Evolutionary conservation across 345 rosid species (phyloP).

Genomic region (Acer yangbiense): DNA sequence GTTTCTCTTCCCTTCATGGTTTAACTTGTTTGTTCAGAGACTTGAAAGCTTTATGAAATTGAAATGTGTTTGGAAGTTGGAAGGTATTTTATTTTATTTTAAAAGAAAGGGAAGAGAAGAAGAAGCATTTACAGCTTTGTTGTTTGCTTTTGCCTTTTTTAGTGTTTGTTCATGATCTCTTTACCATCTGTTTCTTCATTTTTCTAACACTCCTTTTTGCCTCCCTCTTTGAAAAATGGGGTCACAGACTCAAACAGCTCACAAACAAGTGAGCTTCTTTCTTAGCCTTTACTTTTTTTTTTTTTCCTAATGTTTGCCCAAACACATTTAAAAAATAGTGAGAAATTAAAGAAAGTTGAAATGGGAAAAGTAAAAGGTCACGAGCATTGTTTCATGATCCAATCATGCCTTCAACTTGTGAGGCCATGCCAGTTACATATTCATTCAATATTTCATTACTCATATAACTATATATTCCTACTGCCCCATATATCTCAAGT

Average conservation of each 20-base stretch:
- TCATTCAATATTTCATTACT: not conserved
- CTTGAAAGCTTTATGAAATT: constrained; percentile 23
- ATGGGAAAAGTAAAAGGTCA: constrained; percentile 39
- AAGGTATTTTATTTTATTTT: constrained; percentile 22
- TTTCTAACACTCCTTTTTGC: constrained; percentile 30
- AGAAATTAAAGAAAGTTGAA: not conserved
- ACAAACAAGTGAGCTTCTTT: constrained; percentile 28
- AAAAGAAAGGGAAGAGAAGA: constrained; percentile 25
- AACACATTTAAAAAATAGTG: constrained; percentile 8
- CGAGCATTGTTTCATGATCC: constrained; percentile 51
- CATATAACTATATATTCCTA: not conserved
- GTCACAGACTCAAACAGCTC: constrained; percentile 25
- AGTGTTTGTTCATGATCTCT: constrained; percentile 8
- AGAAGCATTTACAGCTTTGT: constrained; percentile 35
- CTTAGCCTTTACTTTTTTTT: constrained; percentile 32
- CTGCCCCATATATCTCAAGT: constrained; percentile 4
- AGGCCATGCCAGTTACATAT: constrained; percentile 28
- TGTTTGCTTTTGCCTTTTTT: constrained; percentile 17
- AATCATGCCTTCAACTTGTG: constrained; percentile 44
- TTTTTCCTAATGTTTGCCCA: constrained; percentile 5
- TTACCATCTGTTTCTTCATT: constrained; percentile 24
- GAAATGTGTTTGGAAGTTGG: constrained; percentile 8
- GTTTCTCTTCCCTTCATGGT: constrained; percentile 76
- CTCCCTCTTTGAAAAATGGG: constrained; percentile 40
- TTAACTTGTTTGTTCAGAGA: not conserved